Conservation (phyloP, 2,329 filamentous ascomycete species). For the Chrysosporium queenslandicum region DNA sequence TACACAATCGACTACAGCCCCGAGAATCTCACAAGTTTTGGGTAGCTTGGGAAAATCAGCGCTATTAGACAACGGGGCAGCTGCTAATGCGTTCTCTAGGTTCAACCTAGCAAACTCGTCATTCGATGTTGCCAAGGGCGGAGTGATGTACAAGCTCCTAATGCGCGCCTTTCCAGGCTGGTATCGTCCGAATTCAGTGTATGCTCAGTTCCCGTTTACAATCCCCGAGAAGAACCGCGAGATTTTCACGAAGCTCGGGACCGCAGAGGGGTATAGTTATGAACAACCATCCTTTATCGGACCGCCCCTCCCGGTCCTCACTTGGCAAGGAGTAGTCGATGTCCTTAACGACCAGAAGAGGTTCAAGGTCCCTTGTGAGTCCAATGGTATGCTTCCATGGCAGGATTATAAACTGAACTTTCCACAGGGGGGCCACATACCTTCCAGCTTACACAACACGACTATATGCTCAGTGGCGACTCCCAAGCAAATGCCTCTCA, state of each 20-base stretch:
- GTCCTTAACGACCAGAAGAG: slow-evolving; percentile 18
- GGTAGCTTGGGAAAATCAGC: not conserved
- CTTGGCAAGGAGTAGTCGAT: slow-evolving; percentile 16
- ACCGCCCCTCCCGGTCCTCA: slow-evolving; percentile 13
- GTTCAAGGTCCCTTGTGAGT: slow-evolving; percentile 18
- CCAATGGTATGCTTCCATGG: not conserved
- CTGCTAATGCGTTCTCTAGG: slow-evolving; percentile 18
- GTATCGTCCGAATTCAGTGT: slow-evolving; percentile 23
- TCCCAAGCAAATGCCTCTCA: slow-evolving; percentile 17
- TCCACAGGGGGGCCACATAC: slow-evolving; percentile 15
- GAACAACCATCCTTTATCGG: slow-evolving; percentile 14
- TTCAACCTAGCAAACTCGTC: slow-evolving; percentile 25
- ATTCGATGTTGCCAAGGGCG: slow-evolving; percentile 12
- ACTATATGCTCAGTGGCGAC: slow-evolving; percentile 22
- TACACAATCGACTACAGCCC: slow-evolving; percentile 27
- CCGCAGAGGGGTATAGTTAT: slow-evolving; percentile 12
- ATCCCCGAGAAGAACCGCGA: slow-evolving; percentile 21
- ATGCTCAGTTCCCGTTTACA: slow-evolving; percentile 23
- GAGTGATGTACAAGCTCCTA: slow-evolving; percentile 23
- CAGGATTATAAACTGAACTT: slow-evolving; percentile 6
- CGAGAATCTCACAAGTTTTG: slow-evolving; percentile 28
- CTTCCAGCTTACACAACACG: slow-evolving; percentile 13
- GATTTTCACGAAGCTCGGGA: slow-evolving; percentile 19
- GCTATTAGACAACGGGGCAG: not conserved
- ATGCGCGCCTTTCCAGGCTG: slow-evolving; percentile 23